Conservation (phyloP, 2,329 filamentous ascomycete genomes). For the Epichloe brachyelytri region DNA sequence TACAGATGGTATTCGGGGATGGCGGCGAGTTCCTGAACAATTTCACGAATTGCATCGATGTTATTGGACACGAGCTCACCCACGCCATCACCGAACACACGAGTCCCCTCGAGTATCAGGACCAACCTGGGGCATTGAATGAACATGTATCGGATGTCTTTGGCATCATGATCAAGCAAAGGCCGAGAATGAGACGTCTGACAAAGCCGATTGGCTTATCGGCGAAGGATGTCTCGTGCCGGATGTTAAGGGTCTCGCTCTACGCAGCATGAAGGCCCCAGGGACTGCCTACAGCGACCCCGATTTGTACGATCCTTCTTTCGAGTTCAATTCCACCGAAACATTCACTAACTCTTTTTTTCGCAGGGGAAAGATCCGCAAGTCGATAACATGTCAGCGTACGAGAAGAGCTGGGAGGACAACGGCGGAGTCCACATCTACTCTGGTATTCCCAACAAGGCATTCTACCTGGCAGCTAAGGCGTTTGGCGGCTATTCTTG, state of each 20-base stretch:
- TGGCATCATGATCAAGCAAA: constrained; percentile 45
- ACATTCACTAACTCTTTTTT: neutral
- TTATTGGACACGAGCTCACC: constrained; percentile 45
- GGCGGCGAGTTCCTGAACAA: constrained; percentile 37
- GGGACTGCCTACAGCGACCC: constrained; percentile 40
- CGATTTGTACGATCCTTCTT: constrained; percentile 28
- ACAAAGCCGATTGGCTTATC: constrained; percentile 40
- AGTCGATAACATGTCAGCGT: constrained; percentile 33
- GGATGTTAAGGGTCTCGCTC: constrained; percentile 35
- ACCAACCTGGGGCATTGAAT: constrained; percentile 41
- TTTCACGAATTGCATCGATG: constrained; percentile 39
- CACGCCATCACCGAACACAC: constrained; percentile 41
- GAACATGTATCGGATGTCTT: constrained; percentile 45
- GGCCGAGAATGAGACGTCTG: constrained; percentile 29
- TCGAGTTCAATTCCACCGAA: too few relatives aligned
- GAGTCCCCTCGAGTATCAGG: constrained; percentile 35
- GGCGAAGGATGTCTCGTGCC: constrained; percentile 39
- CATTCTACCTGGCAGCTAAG: constrained; percentile 36
- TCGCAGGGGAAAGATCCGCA: constrained; percentile 38
- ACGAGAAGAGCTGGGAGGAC: constrained; percentile 27
- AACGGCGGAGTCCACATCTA: constrained; percentile 42
- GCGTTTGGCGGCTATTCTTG: constrained; percentile 39
- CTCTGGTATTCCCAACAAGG: constrained; percentile 45
- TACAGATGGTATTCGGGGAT: constrained; percentile 45
- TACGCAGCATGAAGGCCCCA: constrained; percentile 41